Conservation (phyloP, 805 yeast genomes). For the Metschnikowia santaceciliae region DNA sequence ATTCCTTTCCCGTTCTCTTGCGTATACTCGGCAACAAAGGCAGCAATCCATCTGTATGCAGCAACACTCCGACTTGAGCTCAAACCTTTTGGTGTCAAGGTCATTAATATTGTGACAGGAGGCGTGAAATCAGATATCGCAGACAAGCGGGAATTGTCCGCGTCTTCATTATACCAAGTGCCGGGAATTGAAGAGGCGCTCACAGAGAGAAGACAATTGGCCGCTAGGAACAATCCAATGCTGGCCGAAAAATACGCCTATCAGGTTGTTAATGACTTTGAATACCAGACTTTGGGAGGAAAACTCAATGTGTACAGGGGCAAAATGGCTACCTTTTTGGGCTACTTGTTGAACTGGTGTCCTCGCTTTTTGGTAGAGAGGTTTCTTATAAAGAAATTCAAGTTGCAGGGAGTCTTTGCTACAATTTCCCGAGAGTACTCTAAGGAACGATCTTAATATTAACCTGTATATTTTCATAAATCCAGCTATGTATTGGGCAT, state of each 20-base stretch:
- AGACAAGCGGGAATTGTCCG: slow-evolving; percentile 58
- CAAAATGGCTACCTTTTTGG: slow-evolving; percentile 35
- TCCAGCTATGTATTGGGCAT: not conserved
- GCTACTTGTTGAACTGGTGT: slow-evolving; percentile 29
- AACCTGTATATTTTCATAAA: too few species aligned
- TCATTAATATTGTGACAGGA: slow-evolving; percentile 68
- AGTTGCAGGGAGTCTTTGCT: slow-evolving; percentile 24
- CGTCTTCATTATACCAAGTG: slow-evolving; percentile 48
- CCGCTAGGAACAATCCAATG: slow-evolving; percentile 57
- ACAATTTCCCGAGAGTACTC: slow-evolving; percentile 20
- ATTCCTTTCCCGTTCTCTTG: slow-evolving; percentile 69
- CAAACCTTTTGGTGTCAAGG: slow-evolving; percentile 69
- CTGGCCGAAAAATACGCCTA: slow-evolving; percentile 53
- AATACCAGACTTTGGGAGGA: slow-evolving; percentile 30
- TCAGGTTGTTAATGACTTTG: slow-evolving; percentile 50
- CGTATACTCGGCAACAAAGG: slow-evolving; percentile 64
- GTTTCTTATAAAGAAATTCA: slow-evolving; percentile 35
- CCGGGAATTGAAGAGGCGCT: slow-evolving; percentile 51
- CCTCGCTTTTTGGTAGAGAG: slow-evolving; percentile 49
- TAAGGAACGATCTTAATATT: not conserved
- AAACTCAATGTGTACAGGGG: slow-evolving; percentile 58
- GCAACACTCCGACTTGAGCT: slow-evolving; percentile 59
- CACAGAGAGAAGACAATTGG: slow-evolving; percentile 53
- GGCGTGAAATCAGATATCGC: slow-evolving; percentile 71
- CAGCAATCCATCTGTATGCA: slow-evolving; percentile 73